Evolutionary conservation across 1,284 basidiomycete species (phyloP).

Genomic region (Pseudozyma flocculosa): DNA sequence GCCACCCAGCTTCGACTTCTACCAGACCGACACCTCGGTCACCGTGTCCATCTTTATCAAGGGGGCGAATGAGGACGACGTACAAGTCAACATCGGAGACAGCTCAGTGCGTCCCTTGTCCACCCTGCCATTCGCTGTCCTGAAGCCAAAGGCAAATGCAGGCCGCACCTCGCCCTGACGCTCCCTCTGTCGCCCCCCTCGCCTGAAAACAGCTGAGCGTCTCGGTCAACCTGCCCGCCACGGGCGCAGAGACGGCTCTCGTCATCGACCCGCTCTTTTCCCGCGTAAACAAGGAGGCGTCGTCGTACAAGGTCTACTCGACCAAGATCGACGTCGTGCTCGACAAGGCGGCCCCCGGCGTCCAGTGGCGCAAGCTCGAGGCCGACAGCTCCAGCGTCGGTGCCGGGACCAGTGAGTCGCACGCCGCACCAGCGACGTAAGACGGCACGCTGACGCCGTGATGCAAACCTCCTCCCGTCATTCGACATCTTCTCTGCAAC

Average conservation of each 20-base stretch:
- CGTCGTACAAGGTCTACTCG: conserved; percentile 30
- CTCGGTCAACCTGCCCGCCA: conserved; percentile 9
- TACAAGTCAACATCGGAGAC: conserved; percentile 20
- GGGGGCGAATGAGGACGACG: conserved; percentile 24
- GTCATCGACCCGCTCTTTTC: conserved; percentile 31
- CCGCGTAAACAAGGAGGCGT: conserved; percentile 15
- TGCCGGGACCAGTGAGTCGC: neutral
- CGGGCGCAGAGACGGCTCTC: conserved; percentile 19
- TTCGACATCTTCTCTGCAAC: no score
- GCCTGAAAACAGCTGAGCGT: conserved; percentile 6
- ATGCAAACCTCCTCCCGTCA: no score
- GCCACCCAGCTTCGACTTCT: conserved; percentile 49
- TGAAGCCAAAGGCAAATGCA: no score
- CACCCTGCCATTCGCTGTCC: no score
- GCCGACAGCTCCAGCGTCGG: neutral
- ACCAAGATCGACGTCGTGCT: conserved; percentile 51
- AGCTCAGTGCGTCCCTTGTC: conserved; percentile 1
- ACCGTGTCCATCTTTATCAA: conserved; percentile 51
- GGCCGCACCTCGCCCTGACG: neutral
- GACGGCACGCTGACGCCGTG: no score
- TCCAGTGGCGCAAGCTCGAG: conserved; percentile 29
- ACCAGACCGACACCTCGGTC: conserved; percentile 53
- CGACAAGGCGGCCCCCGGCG: conserved; percentile 29
- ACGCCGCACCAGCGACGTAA: no score
- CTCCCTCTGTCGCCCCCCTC: neutral